phyloP scores from a whole-genome alignment of 192 early-diverging fungal genomes.

The Entomortierella parvispora region DNA sequence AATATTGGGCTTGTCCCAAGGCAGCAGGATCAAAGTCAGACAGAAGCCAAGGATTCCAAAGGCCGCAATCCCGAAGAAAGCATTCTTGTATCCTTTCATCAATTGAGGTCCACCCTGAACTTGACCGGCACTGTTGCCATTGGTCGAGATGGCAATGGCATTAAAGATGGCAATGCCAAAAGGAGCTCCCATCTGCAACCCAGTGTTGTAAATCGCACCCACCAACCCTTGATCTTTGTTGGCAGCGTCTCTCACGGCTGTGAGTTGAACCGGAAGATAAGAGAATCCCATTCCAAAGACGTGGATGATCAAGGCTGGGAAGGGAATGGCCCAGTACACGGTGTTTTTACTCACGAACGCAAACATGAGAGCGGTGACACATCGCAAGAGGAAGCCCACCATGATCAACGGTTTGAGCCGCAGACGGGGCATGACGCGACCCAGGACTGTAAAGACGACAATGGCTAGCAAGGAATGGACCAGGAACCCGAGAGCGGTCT shows the following conservation, averaged over 20 bases:
- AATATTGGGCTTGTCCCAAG: slow-evolving; percentile 24
- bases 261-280: slow-evolving; percentile 32
- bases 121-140: slow-evolving; percentile 6
- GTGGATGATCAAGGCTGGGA: slow-evolving; percentile 46
- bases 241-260: slow-evolving; percentile 40
- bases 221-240: slow-evolving; percentile 49
- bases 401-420: slow-evolving; percentile 35
- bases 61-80: slow-evolving; percentile 41
- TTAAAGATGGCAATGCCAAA: slow-evolving; percentile 50
- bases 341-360: slow-evolving; percentile 28
- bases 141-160: slow-evolving; percentile 40
- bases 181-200: slow-evolving; percentile 48
- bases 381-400: slow-evolving; percentile 18
- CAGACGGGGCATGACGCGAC: slow-evolving; percentile 44
- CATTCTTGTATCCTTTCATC: slow-evolving; percentile 39
- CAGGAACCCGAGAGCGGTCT: slow-evolving; percentile 57
- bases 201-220: slow-evolving; percentile 52
- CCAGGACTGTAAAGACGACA: slow-evolving; percentile 41
- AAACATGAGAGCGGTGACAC: slow-evolving; percentile 28
- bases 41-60: slow-evolving; percentile 26
- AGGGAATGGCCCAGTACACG: slow-evolving; percentile 33
- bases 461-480: slow-evolving; percentile 51
- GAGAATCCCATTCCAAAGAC: slow-evolving; percentile 31
- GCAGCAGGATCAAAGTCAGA: slow-evolving; percentile 4
- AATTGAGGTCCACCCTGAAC: slow-evolving; percentile 18